Conservation (phyloP, 2,329 filamentous ascomycete genomes). For the Didymella glomerata region DNA sequence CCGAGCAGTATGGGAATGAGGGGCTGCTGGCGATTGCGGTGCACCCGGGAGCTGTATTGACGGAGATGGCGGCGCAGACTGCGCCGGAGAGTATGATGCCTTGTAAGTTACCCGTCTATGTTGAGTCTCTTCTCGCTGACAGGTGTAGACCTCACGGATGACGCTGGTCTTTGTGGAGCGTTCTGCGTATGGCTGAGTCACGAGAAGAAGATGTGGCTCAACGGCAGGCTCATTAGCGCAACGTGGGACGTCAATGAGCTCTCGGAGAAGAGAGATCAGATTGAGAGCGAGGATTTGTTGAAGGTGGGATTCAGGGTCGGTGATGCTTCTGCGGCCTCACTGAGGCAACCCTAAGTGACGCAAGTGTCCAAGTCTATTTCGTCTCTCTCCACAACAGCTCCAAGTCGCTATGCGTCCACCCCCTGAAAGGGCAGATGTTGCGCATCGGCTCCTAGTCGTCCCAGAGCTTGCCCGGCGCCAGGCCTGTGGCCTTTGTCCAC, state of each 20-base stretch:
- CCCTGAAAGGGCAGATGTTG: conserved; percentile 20
- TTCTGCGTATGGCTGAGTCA: conserved; percentile 46
- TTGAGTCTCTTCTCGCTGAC: background rate
- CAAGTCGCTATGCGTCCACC: background rate
- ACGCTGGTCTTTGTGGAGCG: conserved; percentile 41
- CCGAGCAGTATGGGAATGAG: conserved; percentile 35
- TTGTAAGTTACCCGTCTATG: conserved; percentile 28
- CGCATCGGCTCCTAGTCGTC: conserved; percentile 7
- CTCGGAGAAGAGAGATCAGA: conserved; percentile 27
- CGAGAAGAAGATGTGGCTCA: conserved; percentile 45
- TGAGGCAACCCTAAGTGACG: background rate
- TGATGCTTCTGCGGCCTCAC: conserved; percentile 2
- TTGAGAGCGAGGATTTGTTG: conserved; percentile 39
- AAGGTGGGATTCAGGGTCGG: conserved; percentile 39
- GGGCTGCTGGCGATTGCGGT: conserved; percentile 38
- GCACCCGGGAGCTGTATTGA: conserved; percentile 44
- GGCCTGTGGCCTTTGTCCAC: conserved; percentile 2
- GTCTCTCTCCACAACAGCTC: background rate
- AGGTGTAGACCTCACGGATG: conserved; percentile 38
- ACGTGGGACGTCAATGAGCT: conserved; percentile 46
- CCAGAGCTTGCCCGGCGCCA: background rate
- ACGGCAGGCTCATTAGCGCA: conserved; percentile 39
- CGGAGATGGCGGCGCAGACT: conserved; percentile 38
- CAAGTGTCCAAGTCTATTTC: background rate
- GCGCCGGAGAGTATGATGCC: conserved; percentile 38